These are phyloP conservation scores for Cryptococcus sp. DNA, from an alignment of 1,284 basidiomycete genomes.

Conservation along the genomic window DNA sequence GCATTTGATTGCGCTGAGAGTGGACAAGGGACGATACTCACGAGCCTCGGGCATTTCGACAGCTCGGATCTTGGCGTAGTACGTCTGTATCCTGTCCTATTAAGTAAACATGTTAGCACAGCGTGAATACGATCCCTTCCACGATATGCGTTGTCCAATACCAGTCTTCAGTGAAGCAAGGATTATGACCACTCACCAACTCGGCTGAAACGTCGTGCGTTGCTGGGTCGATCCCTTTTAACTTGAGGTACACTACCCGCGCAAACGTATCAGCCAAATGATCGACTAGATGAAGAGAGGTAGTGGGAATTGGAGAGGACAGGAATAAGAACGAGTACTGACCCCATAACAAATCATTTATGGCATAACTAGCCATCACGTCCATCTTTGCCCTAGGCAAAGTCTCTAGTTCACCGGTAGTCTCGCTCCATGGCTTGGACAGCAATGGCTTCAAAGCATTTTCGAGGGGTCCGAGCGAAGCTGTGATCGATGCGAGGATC, in stretches of 20 bases:
- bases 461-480: conserved; percentile 19
- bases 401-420: conserved; percentile 14
- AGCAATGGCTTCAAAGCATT: conserved; percentile 20
- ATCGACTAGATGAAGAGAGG: background rate
- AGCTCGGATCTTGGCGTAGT: conserved; percentile 44
- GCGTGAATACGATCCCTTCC: no score
- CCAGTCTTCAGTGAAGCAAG: background rate
- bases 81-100: conserved; percentile 45
- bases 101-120: no score
- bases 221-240: conserved; percentile 45
- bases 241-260: conserved; percentile 45
- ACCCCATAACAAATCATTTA: conserved; percentile 51
- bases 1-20: background rate
- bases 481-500: conserved; percentile 10
- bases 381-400: conserved; percentile 47
- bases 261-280: background rate
- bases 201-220: conserved; percentile 45
- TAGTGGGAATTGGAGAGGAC: background rate
- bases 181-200: conserved; percentile 27
- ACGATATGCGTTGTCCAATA: no score
- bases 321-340: conserved; percentile 13
- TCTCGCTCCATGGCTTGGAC: conserved; percentile 19
- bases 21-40: conserved; percentile 15
- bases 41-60: conserved; percentile 39
- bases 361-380: conserved; percentile 40